These are phyloP conservation scores for Phytophthora crassamura DNA, from an alignment of 352 stramenopile species.

Conservation along the genomic window DNA sequence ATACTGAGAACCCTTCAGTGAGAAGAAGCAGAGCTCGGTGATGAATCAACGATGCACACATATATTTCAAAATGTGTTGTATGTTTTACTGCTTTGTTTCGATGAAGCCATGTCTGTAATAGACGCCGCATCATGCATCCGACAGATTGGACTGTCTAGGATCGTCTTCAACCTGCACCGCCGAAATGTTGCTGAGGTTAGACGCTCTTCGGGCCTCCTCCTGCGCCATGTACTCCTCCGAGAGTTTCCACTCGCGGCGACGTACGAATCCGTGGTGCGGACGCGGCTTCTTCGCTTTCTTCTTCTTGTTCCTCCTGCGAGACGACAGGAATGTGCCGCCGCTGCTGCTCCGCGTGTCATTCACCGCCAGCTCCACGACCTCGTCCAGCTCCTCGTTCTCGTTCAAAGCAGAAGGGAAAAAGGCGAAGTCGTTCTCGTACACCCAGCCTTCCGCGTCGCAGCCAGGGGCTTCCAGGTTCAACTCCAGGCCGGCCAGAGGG, in stretches of 20 bases:
- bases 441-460: conserved; percentile 86
- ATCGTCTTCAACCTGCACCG: conserved; percentile 49
- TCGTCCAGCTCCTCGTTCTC: conserved; percentile 38
- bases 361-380: conserved; percentile 22
- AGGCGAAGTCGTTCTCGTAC: conserved; percentile 86
- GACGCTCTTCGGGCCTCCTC: conserved; percentile 36
- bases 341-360: conserved; percentile 28
- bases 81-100: conserved; percentile 8
- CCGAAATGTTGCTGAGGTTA: conserved; percentile 48
- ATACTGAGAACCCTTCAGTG: too few species aligned
- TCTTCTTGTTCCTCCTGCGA: conserved; percentile 46
- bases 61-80: conserved; percentile 18
- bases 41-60: not conserved
- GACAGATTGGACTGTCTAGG: conserved; percentile 11
- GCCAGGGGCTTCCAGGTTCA: conserved; percentile 62
- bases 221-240: conserved; percentile 62
- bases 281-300: conserved; percentile 52
- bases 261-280: conserved; percentile 75
- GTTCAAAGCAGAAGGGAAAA: conserved; percentile 64
- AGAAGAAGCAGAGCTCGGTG: not conserved
- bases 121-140: conserved; percentile 12
- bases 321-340: conserved; percentile 35
- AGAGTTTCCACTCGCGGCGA: conserved; percentile 75
- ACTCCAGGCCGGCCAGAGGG: conserved; percentile 66
- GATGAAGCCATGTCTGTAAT: conserved; percentile 12